A percentile compares a stretch with the other conserved stretches of the same genome.
Evolutionary conservation across 768 basidiomycete species (phyloP).

Genomic region (Boletus subcaerulescens): DNA sequence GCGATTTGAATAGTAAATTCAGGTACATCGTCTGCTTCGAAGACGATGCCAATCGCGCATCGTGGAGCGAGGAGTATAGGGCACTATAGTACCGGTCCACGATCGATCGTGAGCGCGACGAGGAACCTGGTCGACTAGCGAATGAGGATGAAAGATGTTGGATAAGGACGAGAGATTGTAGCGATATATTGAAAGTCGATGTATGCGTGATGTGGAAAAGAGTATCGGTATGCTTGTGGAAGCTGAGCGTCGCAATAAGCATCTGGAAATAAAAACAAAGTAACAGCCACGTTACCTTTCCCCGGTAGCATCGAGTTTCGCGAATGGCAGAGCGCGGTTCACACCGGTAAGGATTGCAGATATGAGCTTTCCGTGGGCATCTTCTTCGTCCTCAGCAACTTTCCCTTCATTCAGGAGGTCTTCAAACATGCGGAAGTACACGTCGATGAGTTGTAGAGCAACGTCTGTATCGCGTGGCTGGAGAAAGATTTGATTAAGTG

Average conservation of each 20-base stretch:
- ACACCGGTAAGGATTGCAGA: constrained; percentile 92
- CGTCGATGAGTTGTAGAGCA: constrained; percentile 74
- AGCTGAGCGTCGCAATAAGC: constrained; percentile 39
- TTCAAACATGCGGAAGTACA: constrained; percentile 94
- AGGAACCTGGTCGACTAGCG: constrained; percentile 37
- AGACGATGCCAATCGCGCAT: constrained; percentile 73
- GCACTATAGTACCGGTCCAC: constrained; percentile 74
- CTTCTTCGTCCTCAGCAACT: constrained; percentile 41
- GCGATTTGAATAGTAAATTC: constrained; percentile 86
- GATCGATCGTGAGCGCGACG: constrained; percentile 46
- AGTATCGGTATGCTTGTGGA: constrained; percentile 85
- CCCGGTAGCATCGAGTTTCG: constrained; percentile 70
- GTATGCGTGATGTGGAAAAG: constrained; percentile 94
- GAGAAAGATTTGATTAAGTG: constrained; percentile 90
- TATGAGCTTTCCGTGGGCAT: constrained; percentile 75
- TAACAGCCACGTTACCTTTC: constrained; percentile 46
- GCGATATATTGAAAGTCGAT: constrained; percentile 94
- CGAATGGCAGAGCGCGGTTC: constrained; percentile 93
- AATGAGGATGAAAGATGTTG: constrained; percentile 73
- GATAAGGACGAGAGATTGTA: constrained; percentile 88
- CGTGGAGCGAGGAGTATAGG: constrained; percentile 86
- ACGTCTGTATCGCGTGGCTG: constrained; percentile 64
- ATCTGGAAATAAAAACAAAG: neutral
- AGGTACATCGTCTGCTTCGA: constrained; percentile 97
- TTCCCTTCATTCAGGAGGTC: constrained; percentile 72